Evolutionary conservation across 257 asterid species (phyloP).

Genomic region (Thymus quinquecostatus): DNA sequence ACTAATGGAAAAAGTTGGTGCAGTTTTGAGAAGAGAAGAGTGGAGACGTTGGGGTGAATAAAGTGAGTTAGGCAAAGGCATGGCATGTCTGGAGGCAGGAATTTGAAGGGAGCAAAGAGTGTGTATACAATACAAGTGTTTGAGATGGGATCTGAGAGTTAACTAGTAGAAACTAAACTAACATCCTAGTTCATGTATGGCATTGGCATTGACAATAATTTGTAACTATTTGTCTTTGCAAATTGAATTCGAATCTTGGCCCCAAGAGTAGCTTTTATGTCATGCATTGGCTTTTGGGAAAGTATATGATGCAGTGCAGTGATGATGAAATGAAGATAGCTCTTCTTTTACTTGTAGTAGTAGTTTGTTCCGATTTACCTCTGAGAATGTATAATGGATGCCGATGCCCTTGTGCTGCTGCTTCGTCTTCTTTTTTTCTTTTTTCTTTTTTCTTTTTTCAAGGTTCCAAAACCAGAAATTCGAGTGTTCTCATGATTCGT

Average conservation of each 20-base stretch:
- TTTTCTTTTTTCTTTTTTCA: no score
- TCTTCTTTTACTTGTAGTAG: background rate
- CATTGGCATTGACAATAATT: constrained; percentile 31
- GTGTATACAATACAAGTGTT: constrained; percentile 25
- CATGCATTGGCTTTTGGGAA: background rate
- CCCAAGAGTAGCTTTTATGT: background rate
- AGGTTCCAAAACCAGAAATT: no score
- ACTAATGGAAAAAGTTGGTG: constrained; percentile 18
- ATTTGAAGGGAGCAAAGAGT: constrained; percentile 22
- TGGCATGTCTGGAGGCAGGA: constrained; percentile 24
- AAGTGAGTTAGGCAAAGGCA: constrained; percentile 10
- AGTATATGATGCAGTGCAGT: background rate
- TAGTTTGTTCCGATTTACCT: background rate
- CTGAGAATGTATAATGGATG: background rate
- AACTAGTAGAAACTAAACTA: constrained; percentile 37
- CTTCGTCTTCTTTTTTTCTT: no score
- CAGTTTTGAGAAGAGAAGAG: constrained; percentile 34
- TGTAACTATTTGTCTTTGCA: constrained; percentile 35
- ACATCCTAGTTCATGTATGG: constrained; percentile 33
- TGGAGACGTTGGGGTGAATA: constrained; percentile 34
- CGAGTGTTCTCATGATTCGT: no score
- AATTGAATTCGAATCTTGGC: constrained; percentile 24
- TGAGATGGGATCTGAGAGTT: constrained; percentile 9
- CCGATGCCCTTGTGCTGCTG: background rate
- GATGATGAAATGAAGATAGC: background rate